phyloP scores from a whole-genome alignment of 345 rosid species.

The Turritis glabra region DNA sequence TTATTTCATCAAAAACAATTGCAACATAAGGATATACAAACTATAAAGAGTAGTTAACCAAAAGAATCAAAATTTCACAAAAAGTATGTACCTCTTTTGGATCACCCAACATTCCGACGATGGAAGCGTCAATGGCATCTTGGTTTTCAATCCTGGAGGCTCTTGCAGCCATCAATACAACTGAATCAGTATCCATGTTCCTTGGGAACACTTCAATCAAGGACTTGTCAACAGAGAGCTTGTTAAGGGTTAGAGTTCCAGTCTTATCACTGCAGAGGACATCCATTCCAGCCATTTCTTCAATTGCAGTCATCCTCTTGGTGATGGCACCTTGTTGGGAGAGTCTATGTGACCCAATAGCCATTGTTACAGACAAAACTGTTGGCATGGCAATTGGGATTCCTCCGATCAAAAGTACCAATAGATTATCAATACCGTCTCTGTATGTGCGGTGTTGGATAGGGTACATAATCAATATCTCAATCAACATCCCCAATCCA shows the following conservation, averaged over 20 bases:
- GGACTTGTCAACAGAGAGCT: constrained; percentile 80
- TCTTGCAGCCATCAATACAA: constrained; percentile 72
- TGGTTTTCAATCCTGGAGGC: constrained; percentile 93
- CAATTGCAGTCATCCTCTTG: constrained; percentile 96
- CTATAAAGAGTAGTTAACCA: neutral
- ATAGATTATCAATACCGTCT: constrained; percentile 86
- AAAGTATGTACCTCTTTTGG: constrained; percentile 59
- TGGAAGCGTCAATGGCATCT: constrained; percentile 96
- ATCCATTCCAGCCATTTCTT: constrained; percentile 99
- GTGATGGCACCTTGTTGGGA: constrained; percentile 96
- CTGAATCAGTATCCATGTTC: constrained; percentile 47
- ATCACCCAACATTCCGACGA: constrained; percentile 82
- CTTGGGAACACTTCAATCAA: constrained; percentile 69
- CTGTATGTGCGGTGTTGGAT: constrained; percentile 74
- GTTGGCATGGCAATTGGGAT: constrained; percentile 99
- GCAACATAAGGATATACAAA: neutral
- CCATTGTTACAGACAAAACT: constrained; percentile 94
- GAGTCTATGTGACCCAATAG: constrained; percentile 90
- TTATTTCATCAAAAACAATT: neutral
- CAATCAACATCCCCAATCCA: constrained; percentile 72
- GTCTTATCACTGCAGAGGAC: constrained; percentile 96
- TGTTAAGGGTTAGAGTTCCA: constrained; percentile 93
- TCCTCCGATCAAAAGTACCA: constrained; percentile 94
- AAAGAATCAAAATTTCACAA: neutral
- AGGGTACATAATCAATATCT: constrained; percentile 77